Evolutionary conservation across 2,329 filamentous ascomycete genomes (phyloP).

Genomic region (Talaromyces sp.): DNA sequence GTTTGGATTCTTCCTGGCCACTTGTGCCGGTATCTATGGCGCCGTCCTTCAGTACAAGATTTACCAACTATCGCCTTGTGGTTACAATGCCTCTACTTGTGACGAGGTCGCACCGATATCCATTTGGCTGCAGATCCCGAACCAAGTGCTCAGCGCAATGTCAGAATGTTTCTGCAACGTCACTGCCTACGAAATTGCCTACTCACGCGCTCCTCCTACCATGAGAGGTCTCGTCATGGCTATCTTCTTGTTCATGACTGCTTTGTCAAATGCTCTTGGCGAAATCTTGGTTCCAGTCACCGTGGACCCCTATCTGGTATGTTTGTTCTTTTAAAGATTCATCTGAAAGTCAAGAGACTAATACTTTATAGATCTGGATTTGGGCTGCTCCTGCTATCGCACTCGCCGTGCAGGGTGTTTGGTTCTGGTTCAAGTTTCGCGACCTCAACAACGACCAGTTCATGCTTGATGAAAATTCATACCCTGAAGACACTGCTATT

Average conservation of each 20-base stretch:
- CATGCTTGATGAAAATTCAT: conserved; percentile 21
- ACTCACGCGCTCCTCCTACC: conserved; percentile 70
- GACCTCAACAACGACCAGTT: conserved; percentile 46
- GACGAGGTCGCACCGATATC: conserved; percentile 14
- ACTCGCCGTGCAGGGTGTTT: conserved; percentile 40
- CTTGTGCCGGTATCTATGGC: conserved; percentile 34
- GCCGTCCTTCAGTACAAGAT: conserved; percentile 40
- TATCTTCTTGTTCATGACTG: conserved; percentile 50
- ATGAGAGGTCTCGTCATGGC: conserved; percentile 45
- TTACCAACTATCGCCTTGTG: conserved; percentile 43
- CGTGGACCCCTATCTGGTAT: conserved; percentile 39
- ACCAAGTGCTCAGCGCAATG: conserved; percentile 49
- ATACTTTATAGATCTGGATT: conserved; percentile 14
- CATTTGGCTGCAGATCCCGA: conserved; percentile 51
- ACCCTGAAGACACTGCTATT: neutral
- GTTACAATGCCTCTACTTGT: conserved; percentile 34
- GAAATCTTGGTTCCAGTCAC: conserved; percentile 41
- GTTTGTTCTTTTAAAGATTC: neutral
- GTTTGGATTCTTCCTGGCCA: conserved; percentile 46
- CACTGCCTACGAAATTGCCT: conserved; percentile 68
- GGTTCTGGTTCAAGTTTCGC: conserved; percentile 45
- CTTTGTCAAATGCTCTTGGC: conserved; percentile 45
- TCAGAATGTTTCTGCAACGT: conserved; percentile 55
- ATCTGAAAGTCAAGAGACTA: neutral
- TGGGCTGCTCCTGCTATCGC: conserved; percentile 47